Percentiles rank a stretch among this genome's conserved stretches.
These are phyloP conservation scores for Boletus sp. DNA, from an alignment of 768 basidiomycete species.

Conservation along the genomic window DNA sequence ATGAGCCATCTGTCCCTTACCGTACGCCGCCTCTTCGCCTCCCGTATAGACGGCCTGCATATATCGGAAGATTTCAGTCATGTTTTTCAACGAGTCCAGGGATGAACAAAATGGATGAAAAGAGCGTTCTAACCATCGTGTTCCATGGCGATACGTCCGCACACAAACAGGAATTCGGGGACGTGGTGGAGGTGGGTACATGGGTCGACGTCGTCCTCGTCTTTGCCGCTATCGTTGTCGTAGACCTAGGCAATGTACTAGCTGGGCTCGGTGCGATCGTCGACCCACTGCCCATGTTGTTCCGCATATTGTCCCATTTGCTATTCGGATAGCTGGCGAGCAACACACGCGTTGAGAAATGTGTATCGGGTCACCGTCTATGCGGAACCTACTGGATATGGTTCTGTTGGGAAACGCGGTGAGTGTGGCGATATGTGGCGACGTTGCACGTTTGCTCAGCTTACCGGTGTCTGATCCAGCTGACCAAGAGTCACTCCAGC, in stretches of 20 bases:
- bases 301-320: conserved; percentile 68
- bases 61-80: not conserved
- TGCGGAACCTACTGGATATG: conserved; percentile 47
- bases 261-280: conserved; percentile 21
- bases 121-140: conserved; percentile 21
- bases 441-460: not conserved
- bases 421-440: not conserved
- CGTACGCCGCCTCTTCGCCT: conserved; percentile 40
- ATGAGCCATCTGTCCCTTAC: conserved; percentile 35
- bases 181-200: conserved; percentile 10
- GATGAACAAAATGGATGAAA: not conserved
- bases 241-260: conserved; percentile 4
- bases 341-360: not conserved
- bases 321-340: conserved; percentile 55
- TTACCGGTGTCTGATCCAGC: conserved; percentile 52
- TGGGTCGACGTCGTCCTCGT: not conserved
- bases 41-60: conserved; percentile 32
- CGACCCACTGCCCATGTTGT: conserved; percentile 49
- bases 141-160: conserved; percentile 42
- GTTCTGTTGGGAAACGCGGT: conserved; percentile 36
- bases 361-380: not conserved
- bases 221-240: not conserved
- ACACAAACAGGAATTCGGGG: conserved; percentile 35
- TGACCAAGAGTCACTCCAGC: conserved; percentile 44
- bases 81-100: not conserved